A percentile compares a stretch with the other conserved stretches of the same genome.
These are phyloP conservation scores for Penicillium argentinense DNA, from an alignment of 495 filamentous ascomycete species.

Conservation along the genomic window DNA sequence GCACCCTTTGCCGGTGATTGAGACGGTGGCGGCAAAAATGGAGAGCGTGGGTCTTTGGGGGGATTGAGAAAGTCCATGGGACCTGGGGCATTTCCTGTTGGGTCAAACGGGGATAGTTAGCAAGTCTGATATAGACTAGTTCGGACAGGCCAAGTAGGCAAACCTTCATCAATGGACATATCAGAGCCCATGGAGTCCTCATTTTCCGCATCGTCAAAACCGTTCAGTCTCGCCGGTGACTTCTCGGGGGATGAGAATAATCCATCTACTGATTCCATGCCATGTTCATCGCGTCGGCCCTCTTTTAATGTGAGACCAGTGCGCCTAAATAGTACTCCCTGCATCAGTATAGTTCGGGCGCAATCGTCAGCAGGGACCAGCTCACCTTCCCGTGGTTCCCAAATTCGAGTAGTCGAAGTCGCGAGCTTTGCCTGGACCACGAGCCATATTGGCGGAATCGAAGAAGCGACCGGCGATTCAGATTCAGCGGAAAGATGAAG, in stretches of 20 bases:
- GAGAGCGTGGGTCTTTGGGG: slow-evolving; percentile 28
- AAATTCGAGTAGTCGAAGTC: slow-evolving; percentile 63
- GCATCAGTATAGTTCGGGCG: neutral
- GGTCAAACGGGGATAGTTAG: neutral
- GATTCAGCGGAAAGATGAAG: neutral
- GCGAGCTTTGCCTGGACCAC: slow-evolving; percentile 49
- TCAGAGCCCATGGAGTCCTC: slow-evolving; percentile 41
- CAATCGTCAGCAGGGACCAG: neutral
- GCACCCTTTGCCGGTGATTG: slow-evolving; percentile 48
- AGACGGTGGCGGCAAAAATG: slow-evolving; percentile 32
- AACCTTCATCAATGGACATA: slow-evolving; percentile 53
- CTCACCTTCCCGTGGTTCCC: slow-evolving; percentile 64
- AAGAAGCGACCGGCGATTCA: no score
- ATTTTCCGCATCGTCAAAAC: slow-evolving; percentile 23
- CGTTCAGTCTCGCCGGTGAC: slow-evolving; percentile 45
- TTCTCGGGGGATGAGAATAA: slow-evolving; percentile 89
- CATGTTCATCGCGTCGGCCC: slow-evolving; percentile 84
- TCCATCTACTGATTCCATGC: slow-evolving; percentile 79
- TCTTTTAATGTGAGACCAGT: slow-evolving; percentile 84
- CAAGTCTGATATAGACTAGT: no score
- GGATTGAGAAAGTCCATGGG: slow-evolving; percentile 44
- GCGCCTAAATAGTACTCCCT: slow-evolving; percentile 49
- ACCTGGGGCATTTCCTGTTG: slow-evolving; percentile 39
- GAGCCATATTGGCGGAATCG: slow-evolving; percentile 39
- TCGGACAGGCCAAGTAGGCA: no score